Evolutionary conservation across 371 early-diverging fungal genomes (phyloP).

Genomic region (Smittium mucronatum): DNA sequence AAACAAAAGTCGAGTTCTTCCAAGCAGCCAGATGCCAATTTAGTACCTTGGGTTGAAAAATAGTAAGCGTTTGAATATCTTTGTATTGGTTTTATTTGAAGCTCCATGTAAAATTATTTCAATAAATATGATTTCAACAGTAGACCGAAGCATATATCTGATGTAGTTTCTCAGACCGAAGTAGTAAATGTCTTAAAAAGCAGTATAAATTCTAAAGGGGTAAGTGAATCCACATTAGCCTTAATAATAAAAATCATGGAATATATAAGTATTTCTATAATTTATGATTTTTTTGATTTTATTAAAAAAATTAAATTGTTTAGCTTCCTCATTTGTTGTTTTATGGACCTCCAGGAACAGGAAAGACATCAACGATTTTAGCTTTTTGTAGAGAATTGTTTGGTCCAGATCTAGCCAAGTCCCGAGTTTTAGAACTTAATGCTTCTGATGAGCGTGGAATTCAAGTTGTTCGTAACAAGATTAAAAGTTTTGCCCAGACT

Average conservation of each 20-base stretch:
- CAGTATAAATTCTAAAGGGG: conserved; percentile 72
- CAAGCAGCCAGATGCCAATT: neutral
- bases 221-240: neutral
- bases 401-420: conserved; percentile 54
- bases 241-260: too few species aligned
- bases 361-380: conserved; percentile 97
- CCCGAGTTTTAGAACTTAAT: conserved; percentile 92
- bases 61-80: conserved; percentile 8
- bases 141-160: conserved; percentile 78
- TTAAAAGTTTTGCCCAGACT: conserved; percentile 90
- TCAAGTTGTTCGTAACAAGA: conserved; percentile 83
- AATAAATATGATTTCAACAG: conserved; percentile 10
- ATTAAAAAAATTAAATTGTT: conserved; percentile 17
- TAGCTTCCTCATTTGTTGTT: conserved; percentile 91
- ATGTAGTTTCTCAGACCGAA: conserved; percentile 82
- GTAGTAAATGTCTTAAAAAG: conserved; percentile 71
- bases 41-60: conserved; percentile 14
- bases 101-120: neutral
- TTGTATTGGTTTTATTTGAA: neutral
- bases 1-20: neutral
- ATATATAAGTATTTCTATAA: neutral
- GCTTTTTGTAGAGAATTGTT: conserved; percentile 86
- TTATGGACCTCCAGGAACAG: conserved; percentile 99
- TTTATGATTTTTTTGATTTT: neutral
- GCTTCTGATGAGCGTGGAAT: conserved; percentile 99